phyloP scores from a whole-genome alignment of 225 moss, liverwort and hornwort species.

The Bryum argenteum region DNA sequence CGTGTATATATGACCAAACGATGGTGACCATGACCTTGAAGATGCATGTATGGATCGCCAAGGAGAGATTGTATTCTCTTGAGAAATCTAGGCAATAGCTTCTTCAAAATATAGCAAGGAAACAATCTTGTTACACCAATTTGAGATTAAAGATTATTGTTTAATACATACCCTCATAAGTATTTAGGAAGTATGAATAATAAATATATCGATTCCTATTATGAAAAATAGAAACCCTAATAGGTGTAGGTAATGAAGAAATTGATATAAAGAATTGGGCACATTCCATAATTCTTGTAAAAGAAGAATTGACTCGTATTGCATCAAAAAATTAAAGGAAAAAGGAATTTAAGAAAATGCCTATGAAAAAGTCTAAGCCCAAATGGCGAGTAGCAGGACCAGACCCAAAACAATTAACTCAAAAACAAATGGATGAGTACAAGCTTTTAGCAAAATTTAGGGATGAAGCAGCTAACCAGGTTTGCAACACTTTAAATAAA shows the following conservation, averaged over 20 bases:
- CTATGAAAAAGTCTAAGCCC: constrained; percentile 29
- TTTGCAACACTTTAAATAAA: not conserved
- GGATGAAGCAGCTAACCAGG: constrained; percentile 40
- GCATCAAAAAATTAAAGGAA: no score
- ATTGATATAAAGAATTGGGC: not conserved
- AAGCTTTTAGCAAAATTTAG: constrained; percentile 19
- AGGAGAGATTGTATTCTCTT: no score
- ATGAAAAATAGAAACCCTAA: not conserved
- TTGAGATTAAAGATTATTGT: no score
- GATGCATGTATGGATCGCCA: no score
- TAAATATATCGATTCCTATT: no score
- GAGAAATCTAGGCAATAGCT: no score
- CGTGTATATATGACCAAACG: no score
- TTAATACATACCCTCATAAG: no score
- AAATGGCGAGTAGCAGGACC: constrained; percentile 14
- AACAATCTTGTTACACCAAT: no score
- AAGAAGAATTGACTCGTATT: not conserved
- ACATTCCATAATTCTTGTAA: not conserved
- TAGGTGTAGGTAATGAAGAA: not conserved
- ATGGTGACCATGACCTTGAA: no score
- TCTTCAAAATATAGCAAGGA: no score
- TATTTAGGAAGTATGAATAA: no score
- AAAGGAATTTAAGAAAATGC: constrained; percentile 19
- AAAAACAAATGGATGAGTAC: constrained; percentile 34
- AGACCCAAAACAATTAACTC: not conserved